Percentiles rank a stretch among this genome's conserved stretches.
These are phyloP conservation scores for Chytridium lagenaria DNA, from an alignment of 371 early-diverging fungal genomes.

Conservation along the genomic window DNA sequence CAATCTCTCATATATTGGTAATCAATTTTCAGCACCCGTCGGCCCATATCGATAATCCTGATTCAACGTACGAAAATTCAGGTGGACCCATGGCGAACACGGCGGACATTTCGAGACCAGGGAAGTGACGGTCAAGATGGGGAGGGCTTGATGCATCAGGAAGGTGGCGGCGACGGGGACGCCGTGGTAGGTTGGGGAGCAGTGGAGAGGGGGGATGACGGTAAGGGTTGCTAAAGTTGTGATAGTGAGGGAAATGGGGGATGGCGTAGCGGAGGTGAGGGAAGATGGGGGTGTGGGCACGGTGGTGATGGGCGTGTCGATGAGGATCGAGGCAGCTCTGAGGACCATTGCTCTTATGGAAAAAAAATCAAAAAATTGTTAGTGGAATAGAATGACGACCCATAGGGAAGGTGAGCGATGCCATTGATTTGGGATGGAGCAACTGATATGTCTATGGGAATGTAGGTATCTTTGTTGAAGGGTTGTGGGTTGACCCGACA, in stretches of 20 bases:
- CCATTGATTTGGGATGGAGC: background rate
- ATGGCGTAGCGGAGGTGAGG: background rate
- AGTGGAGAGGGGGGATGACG: slow-evolving; percentile 23
- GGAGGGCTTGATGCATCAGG: slow-evolving; percentile 50
- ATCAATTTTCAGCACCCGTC: slow-evolving; percentile 28
- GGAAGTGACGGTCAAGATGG: slow-evolving; percentile 42
- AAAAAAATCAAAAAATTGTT: no score
- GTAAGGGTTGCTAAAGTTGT: background rate
- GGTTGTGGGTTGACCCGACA: slow-evolving; percentile 58
- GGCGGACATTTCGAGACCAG: slow-evolving; percentile 50
- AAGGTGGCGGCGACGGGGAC: slow-evolving; percentile 55
- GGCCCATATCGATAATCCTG: slow-evolving; percentile 37
- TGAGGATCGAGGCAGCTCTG: background rate
- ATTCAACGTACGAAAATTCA: slow-evolving; percentile 37
- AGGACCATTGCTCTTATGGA: background rate
- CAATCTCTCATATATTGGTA: slow-evolving; percentile 52
- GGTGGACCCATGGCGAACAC: slow-evolving; percentile 40
- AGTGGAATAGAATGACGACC: slow-evolving; percentile 48
- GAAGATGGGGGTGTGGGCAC: background rate
- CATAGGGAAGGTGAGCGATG: slow-evolving; percentile 48
- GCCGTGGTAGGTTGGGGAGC: slow-evolving; percentile 51
- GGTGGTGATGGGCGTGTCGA: background rate
- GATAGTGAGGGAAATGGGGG: background rate
- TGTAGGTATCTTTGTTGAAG: slow-evolving; percentile 52
- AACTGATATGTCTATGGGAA: background rate